phyloP scores from a whole-genome alignment of 1,284 basidiomycete species.

The Coniophora puteana region DNA sequence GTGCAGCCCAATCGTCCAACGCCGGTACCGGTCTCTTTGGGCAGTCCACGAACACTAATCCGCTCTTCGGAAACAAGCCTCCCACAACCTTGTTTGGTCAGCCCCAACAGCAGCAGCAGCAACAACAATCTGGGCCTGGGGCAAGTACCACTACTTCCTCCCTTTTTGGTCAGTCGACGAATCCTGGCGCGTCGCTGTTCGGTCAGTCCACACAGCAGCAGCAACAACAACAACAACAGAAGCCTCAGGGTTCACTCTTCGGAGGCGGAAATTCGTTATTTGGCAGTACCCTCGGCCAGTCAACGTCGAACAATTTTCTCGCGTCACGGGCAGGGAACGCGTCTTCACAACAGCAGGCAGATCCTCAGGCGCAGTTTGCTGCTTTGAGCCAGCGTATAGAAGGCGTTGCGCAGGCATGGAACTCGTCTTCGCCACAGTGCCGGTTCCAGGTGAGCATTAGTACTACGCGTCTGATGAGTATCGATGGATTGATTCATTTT shows the following conservation, averaged over 20 bases:
- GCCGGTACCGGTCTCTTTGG: slow-evolving; percentile 20
- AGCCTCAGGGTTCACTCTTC: slow-evolving; percentile 28
- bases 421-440: slow-evolving; percentile 64
- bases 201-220: slow-evolving; percentile 25
- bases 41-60: slow-evolving; percentile 13
- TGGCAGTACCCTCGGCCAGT: slow-evolving; percentile 30
- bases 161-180: slow-evolving; percentile 14
- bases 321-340: slow-evolving; percentile 17
- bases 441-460: slow-evolving; percentile 68
- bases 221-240: slow-evolving; percentile 23
- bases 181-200: slow-evolving; percentile 25
- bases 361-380: slow-evolving; percentile 58
- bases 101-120: slow-evolving; percentile 13
- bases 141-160: slow-evolving; percentile 6
- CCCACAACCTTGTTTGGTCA: slow-evolving; percentile 18
- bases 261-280: slow-evolving; percentile 29
- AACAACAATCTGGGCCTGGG: slow-evolving; percentile 18
- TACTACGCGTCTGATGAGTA: no score
- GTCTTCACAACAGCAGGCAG: slow-evolving; percentile 38
- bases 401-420: slow-evolving; percentile 69
- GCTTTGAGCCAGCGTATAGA: slow-evolving; percentile 64
- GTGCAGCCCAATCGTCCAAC: slow-evolving; percentile 7
- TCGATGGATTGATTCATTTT: background rate
- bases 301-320: slow-evolving; percentile 19
- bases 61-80: slow-evolving; percentile 18